A percentile compares a stretch with the other conserved stretches of the same genome.
Conservation (phyloP, 176 grass and related monocot genomes). For the Zoysia japonica region DNA sequence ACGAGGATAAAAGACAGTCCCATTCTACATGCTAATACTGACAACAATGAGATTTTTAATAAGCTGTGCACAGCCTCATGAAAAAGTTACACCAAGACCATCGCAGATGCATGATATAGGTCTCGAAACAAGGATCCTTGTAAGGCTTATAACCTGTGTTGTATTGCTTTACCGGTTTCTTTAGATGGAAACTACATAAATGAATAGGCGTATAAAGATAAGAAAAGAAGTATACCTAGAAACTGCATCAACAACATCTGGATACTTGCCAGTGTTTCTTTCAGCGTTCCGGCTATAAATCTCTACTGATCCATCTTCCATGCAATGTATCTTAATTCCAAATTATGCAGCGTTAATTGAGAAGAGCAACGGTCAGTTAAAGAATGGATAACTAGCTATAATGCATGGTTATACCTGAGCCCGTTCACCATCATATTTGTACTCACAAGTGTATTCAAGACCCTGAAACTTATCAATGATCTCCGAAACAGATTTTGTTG, state of each 20-base stretch:
- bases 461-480: slow-evolving; percentile 99
- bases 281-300: slow-evolving; percentile 99
- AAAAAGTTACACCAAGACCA: background rate
- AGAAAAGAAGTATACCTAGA: slow-evolving; percentile 62
- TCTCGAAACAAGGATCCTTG: background rate
- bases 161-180: background rate
- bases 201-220: background rate
- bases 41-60: background rate
- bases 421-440: slow-evolving; percentile 99
- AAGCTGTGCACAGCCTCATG: background rate
- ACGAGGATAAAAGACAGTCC: background rate
- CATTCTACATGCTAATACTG: background rate
- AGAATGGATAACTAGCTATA: slow-evolving; percentile 18
- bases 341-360: slow-evolving; percentile 29
- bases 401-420: slow-evolving; percentile 70
- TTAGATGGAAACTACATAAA: background rate
- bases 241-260: slow-evolving; percentile 89
- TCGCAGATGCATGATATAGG: background rate
- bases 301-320: slow-evolving; percentile 96
- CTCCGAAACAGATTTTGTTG: slow-evolving; percentile 98
- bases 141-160: slow-evolving; percentile 2
- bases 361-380: slow-evolving; percentile 20
- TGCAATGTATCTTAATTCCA: slow-evolving; percentile 86
- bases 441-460: slow-evolving; percentile 96
- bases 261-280: slow-evolving; percentile 97